These are phyloP conservation scores for Fusarium annulatum DNA, from an alignment of 2,329 filamentous ascomycete species.

Conservation along the genomic window DNA sequence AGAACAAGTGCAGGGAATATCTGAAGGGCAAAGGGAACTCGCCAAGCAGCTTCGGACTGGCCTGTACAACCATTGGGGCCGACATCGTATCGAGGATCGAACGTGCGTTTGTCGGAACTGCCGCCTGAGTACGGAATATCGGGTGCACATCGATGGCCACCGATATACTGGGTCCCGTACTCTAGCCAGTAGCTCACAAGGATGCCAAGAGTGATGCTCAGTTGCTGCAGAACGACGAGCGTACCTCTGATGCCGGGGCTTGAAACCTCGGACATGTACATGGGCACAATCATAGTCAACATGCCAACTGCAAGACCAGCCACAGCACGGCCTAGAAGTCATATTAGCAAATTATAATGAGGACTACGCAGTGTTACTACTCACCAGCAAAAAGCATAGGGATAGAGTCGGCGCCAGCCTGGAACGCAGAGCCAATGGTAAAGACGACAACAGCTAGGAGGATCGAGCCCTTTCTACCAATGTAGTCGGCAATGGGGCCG, in stretches of 20 bases:
- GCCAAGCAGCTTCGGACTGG: constrained; percentile 39
- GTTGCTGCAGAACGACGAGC: constrained; percentile 56
- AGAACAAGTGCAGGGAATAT: constrained; percentile 44
- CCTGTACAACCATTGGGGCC: not conserved
- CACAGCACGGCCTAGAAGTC: too few species aligned
- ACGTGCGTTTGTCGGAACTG: not conserved
- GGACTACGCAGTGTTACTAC: too few species aligned
- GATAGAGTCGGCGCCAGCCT: constrained; percentile 54
- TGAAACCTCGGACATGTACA: constrained; percentile 60
- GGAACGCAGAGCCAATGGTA: constrained; percentile 56
- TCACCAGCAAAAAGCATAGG: constrained; percentile 55
- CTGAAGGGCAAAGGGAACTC: constrained; percentile 46
- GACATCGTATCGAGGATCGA: not conserved
- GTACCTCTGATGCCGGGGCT: constrained; percentile 60
- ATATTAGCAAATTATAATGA: too few species aligned
- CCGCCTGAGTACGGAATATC: not conserved
- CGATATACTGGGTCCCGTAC: constrained; percentile 45
- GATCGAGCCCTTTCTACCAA: constrained; percentile 49
- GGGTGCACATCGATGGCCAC: constrained; percentile 5
- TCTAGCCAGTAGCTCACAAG: constrained; percentile 48
- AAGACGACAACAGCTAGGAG: constrained; percentile 50
- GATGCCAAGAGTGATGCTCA: constrained; percentile 48
- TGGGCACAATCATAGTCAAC: constrained; percentile 52
- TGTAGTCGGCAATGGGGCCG: constrained; percentile 50
- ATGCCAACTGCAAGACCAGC: constrained; percentile 5